These are phyloP conservation scores for Backusella tuberculispora DNA, from an alignment of 192 early-diverging fungal genomes.

Conservation along the genomic window DNA sequence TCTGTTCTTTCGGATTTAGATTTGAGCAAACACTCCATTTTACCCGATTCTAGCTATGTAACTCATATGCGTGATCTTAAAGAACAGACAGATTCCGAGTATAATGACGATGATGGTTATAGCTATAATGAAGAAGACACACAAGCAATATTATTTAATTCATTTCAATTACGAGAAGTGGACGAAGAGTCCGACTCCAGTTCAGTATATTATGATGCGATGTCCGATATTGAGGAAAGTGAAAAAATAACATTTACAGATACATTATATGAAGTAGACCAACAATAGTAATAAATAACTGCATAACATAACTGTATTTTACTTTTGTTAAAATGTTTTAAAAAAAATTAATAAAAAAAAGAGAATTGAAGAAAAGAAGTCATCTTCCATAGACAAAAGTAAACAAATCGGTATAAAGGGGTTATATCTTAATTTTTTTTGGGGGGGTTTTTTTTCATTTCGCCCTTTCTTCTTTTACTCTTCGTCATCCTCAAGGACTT, in stretches of 20 bases:
- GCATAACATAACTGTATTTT: constrained; percentile 8
- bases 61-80: background rate
- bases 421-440: constrained; percentile 4
- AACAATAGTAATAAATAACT: background rate
- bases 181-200: background rate
- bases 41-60: constrained; percentile 12
- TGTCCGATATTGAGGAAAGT: constrained; percentile 5
- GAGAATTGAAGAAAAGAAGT: background rate
- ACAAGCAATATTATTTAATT: background rate
- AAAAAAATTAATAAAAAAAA: background rate
- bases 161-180: background rate
- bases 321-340: constrained; percentile 6
- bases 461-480: background rate
- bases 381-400: background rate
- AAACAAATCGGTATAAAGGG: background rate
- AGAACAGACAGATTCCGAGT: background rate
- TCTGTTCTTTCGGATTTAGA: background rate
- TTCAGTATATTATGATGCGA: background rate
- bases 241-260: background rate
- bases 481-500: background rate
- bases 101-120: background rate
- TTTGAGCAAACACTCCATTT: constrained; percentile 12
- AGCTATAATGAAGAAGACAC: background rate
- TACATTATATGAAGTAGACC: background rate
- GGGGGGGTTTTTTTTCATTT: background rate